Evolutionary conservation across 192 early-diverging fungal species (phyloP), one percentile per base, ranked within the genome.

Genomic region (Chytriomyces confervae): DNA sequence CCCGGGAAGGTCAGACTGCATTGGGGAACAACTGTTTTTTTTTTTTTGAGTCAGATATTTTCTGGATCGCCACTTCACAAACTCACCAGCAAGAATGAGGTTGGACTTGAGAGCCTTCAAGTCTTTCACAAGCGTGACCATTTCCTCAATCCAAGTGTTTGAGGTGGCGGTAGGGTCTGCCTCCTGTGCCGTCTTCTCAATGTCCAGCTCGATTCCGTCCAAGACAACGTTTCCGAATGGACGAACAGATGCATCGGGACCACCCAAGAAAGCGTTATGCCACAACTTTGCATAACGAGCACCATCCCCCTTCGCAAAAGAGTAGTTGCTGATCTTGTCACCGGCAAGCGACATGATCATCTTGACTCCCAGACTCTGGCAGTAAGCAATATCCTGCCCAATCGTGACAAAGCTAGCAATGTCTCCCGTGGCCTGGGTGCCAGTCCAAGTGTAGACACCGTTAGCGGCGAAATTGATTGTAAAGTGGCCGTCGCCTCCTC

Each of bases 241-340:
- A 29, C 73, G 46, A 51, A 57, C 68, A 36, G 65, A 66, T 9
- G 76, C 45, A 29, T 68, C 36, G 9, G 73, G 63, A 10, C 80
- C 80, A 9, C 80, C 80, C 62, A 81, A 70, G 44, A 81, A 81
- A 61, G 77, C 77, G 70, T 81, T 81, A 63, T 77, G 78, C 23
- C 78, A 67, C 5, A 77, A 48, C 3, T 65, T 72, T 5, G 80
- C 77, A 48, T 78, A 81, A 9, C 63, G 72, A 18, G 29, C 48
- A 13, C 77, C 71, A 51, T 81, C 80, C 8, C 76, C 75, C 5
- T 29, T n/a, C n/a, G 77, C 80, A 23, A 77, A 63, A 47, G 72
- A 78, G n/a, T 77, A 76, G 64, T 78, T 77, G 11, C 76, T 78
- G 8, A 77, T 70, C 51, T 73, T 61, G 29, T 77, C 80, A 47